Percentiles rank a stretch among this genome's conserved stretches.
phyloP scores from a whole-genome alignment of 148 eudicot genomes.

The Selenicereus undatus region DNA sequence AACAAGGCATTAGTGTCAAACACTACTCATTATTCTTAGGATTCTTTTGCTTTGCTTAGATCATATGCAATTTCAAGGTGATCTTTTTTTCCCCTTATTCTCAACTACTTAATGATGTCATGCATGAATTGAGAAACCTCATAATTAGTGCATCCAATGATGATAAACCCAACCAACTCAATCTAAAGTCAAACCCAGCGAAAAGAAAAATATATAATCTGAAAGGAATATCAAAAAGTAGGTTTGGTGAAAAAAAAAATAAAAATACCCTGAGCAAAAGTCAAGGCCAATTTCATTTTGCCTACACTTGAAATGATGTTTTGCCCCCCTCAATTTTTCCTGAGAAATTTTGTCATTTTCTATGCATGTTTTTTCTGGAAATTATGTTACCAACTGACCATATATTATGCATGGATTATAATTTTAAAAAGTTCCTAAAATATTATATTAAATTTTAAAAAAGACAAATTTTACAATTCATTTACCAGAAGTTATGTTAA shows the following conservation, averaged over 20 bases:
- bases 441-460: too few species aligned
- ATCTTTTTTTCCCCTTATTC: neutral
- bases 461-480: too few species aligned
- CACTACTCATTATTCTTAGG: neutral
- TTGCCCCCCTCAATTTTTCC: neutral
- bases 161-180: neutral
- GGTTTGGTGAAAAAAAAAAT: neutral
- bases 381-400: neutral
- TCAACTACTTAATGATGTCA: neutral
- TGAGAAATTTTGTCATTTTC: neutral
- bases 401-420: too few species aligned
- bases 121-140: neutral
- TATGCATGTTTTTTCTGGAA: neutral
- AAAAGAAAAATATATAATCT: neutral
- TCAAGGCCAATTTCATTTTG: neutral
- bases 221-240: neutral
- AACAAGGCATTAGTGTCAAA: too few species aligned
- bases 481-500: too few species aligned
- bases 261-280: neutral
- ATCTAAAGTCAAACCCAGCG: neutral
- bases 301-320: neutral
- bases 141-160: neutral
- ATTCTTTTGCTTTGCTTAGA: neutral
- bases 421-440: too few species aligned
- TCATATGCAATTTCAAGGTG: neutral